Evolutionary conservation across 2,329 filamentous ascomycete species (phyloP), one percentile per base, ranked within the genome.

Genomic region (Ilyonectria destructans): DNA sequence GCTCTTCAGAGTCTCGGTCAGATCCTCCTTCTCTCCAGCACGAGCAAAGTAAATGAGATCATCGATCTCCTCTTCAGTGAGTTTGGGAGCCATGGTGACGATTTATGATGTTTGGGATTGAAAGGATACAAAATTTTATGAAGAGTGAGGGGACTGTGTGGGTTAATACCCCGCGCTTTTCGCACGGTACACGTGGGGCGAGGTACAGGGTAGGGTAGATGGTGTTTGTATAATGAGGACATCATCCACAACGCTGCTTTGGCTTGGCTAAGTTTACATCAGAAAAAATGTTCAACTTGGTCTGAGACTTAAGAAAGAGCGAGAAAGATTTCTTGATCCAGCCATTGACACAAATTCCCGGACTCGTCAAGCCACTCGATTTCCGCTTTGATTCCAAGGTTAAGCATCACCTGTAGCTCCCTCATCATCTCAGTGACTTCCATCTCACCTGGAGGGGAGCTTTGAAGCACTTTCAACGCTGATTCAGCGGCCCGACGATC

Each of bases 21-120:
- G 85, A 29, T 96, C 93, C 19, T 86, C 83, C 65, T 90, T 85
- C 71, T 98, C 95, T 71, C 94, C 94, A 0, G 89, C 87, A 43
- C 96, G 93, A 2, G 95, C 89, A 74, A 94, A 90, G 84, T 97
- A 98, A 73, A 98, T 89, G 72, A 98, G 88, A 82, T 98, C 96
- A 80, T 98, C 95, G 76, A 97, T 92, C 80, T 95, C 90, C 60
- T 97, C 95, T 79, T 93, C 91, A 57, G 89, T 88, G 56, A 96
- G 84, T 68, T 85, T 84, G 23, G 85, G 85, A 31, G 85, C 83
- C 82, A 88, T 87, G 62, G 68, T 72, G 71, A 58, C 69, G 40
- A 17, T 61, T 57, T 66, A 67, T 29, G 8, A 49, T 67, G 67
- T 68, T 60, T 69, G 67, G 65, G 58, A 40, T 49, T 70, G 55